These are phyloP conservation scores for Dipteronia dyeriana DNA, from an alignment of 345 rosid genomes.

Conservation along the genomic window DNA sequence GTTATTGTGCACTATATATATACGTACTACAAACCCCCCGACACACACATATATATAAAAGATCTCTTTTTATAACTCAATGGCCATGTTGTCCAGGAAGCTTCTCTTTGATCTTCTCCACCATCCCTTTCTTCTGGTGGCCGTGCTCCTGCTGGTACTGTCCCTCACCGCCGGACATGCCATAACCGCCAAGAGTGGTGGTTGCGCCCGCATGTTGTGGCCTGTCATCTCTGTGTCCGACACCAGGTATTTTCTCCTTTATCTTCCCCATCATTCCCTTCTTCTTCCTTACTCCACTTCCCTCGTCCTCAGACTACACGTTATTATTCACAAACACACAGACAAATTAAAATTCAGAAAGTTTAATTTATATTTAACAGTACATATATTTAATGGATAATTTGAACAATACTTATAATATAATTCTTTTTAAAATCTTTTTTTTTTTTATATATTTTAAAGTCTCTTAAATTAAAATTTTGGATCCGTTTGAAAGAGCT, in stretches of 20 bases:
- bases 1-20: neutral
- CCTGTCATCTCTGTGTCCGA: slow-evolving; percentile 30
- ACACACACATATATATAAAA: too few relatives aligned
- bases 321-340: neutral
- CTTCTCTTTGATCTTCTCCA: slow-evolving; percentile 73
- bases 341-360: too few relatives aligned
- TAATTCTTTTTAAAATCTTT: too few relatives aligned
- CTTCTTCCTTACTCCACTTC: slow-evolving; percentile 68
- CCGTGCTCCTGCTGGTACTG: slow-evolving; percentile 21
- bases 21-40: too few relatives aligned
- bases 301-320: slow-evolving; percentile 60
- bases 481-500: too few relatives aligned
- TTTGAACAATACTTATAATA: too few relatives aligned
- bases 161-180: neutral
- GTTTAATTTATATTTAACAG: too few relatives aligned
- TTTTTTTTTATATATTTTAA: too few relatives aligned
- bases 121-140: slow-evolving; percentile 62
- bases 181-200: slow-evolving; percentile 28
- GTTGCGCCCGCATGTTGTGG: slow-evolving; percentile 27
- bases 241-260: slow-evolving; percentile 60
- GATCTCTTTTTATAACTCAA: neutral
- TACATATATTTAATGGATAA: too few relatives aligned
- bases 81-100: slow-evolving; percentile 46
- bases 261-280: slow-evolving; percentile 56
- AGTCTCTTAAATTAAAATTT: too few relatives aligned